Evolutionary conservation across 192 early-diverging fungal genomes (phyloP).

Genomic region (Coemansia sp.): DNA sequence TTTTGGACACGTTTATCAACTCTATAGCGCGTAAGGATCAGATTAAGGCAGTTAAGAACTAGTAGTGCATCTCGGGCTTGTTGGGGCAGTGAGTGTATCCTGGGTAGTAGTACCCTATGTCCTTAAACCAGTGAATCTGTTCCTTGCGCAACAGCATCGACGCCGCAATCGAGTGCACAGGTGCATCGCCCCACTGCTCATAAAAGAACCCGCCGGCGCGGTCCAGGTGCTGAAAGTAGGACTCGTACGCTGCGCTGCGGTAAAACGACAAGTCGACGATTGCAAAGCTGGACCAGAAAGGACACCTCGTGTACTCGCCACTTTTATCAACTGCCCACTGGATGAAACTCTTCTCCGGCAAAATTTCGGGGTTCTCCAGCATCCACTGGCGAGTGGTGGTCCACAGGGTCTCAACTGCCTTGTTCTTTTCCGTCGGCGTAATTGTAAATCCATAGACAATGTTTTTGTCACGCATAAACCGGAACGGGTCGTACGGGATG

Average conservation of each 20-base stretch:
- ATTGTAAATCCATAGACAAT: constrained; percentile 56
- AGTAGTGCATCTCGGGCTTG: constrained; percentile 31
- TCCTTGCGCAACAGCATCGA: constrained; percentile 59
- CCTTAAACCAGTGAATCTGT: constrained; percentile 69
- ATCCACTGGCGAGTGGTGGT: constrained; percentile 53
- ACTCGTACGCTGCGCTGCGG: constrained; percentile 62
- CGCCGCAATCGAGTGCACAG: constrained; percentile 66
- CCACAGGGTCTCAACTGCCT: constrained; percentile 55
- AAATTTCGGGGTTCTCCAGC: constrained; percentile 51
- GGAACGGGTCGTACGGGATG: constrained; percentile 57
- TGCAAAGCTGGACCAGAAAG: constrained; percentile 82
- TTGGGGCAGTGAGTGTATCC: constrained; percentile 63
- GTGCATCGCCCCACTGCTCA: constrained; percentile 64
- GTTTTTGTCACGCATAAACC: constrained; percentile 55
- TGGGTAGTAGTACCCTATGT: constrained; percentile 64
- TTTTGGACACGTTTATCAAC: too few species aligned
- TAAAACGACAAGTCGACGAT: constrained; percentile 72
- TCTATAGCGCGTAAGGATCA: too few species aligned
- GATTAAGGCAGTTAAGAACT: too few species aligned
- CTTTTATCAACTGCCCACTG: constrained; percentile 49
- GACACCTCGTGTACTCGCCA: constrained; percentile 58
- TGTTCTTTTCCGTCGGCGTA: constrained; percentile 51
- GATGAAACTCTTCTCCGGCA: constrained; percentile 55
- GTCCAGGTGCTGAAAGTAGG: constrained; percentile 71
- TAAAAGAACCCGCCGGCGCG: constrained; percentile 82